phyloP scores from a whole-genome alignment of 2,329 filamentous ascomycete species.

The Phaeosphaeriaceae sp. region DNA sequence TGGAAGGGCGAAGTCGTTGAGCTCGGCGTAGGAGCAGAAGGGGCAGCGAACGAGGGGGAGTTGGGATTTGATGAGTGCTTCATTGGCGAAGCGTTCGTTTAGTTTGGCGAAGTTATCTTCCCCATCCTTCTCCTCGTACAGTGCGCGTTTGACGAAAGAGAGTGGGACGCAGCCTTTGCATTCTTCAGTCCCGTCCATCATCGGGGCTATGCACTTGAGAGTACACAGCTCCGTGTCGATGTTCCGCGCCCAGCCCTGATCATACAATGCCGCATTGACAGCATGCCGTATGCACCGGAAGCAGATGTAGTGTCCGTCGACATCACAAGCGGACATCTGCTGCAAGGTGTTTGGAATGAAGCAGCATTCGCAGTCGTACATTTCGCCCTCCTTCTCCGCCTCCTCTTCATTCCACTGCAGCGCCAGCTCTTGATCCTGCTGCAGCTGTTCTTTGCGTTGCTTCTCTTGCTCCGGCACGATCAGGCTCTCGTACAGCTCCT shows the following conservation, averaged over 20 bases:
- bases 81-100: slow-evolving; percentile 78
- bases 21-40: slow-evolving; percentile 90
- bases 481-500: slow-evolving; percentile 56
- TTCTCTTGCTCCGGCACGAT: slow-evolving; percentile 52
- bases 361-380: slow-evolving; percentile 79
- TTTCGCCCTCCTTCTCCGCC: slow-evolving; percentile 54
- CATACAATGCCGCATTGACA: slow-evolving; percentile 86
- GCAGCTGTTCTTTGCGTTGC: slow-evolving; percentile 48
- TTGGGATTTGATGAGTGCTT: slow-evolving; percentile 74
- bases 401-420: slow-evolving; percentile 56
- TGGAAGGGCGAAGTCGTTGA: slow-evolving; percentile 62
- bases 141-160: slow-evolving; percentile 73
- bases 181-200: slow-evolving; percentile 56
- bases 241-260: slow-evolving; percentile 86
- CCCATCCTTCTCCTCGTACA: slow-evolving; percentile 73
- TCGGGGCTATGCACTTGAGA: slow-evolving; percentile 81
- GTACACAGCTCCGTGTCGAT: slow-evolving; percentile 77
- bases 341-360: slow-evolving; percentile 75
- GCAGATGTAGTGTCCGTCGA: slow-evolving; percentile 75
- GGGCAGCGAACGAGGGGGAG: slow-evolving; percentile 83
- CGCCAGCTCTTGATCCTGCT: slow-evolving; percentile 52
- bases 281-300: slow-evolving; percentile 83
- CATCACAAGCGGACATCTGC: slow-evolving; percentile 74
- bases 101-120: slow-evolving; percentile 76
- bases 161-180: slow-evolving; percentile 78